A percentile compares a stretch with the other conserved stretches of the same genome.
phyloP scores from a whole-genome alignment of 164 flowering plant species.

The Nymphaea thermarum region DNA sequence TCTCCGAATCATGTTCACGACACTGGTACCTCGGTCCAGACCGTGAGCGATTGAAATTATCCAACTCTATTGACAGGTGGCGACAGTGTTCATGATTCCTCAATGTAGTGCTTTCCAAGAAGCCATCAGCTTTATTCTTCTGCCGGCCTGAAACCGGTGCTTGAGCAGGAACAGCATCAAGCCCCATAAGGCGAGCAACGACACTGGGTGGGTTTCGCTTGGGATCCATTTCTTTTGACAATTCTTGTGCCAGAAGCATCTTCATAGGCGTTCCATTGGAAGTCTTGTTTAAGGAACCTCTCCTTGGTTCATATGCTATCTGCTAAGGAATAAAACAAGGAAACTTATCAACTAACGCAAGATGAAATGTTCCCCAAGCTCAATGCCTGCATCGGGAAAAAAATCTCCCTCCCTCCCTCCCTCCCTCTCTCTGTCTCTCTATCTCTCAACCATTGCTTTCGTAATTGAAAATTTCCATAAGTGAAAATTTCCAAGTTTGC shows the following conservation, averaged over 20 bases:
- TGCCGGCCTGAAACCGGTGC: conserved; percentile 21
- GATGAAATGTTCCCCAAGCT: not conserved
- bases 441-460: no score
- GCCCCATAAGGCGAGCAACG: conserved; percentile 98
- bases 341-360: not conserved
- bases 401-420: no score
- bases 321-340: conserved; percentile 12
- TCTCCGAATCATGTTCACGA: conserved; percentile 22
- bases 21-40: conserved; percentile 20
- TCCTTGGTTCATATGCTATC: conserved; percentile 42
- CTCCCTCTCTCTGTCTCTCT: no score
- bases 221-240: conserved; percentile 64
- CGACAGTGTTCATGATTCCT: not conserved
- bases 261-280: conserved; percentile 79
- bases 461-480: no score
- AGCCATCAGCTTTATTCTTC: conserved; percentile 28
- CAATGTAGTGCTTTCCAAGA: conserved; percentile 9
- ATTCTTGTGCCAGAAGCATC: conserved; percentile 83
- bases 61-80: not conserved
- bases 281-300: conserved; percentile 33
- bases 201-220: conserved; percentile 59
- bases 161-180: conserved; percentile 62
- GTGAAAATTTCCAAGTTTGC: no score
- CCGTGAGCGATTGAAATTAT: not conserved
- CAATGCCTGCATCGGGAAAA: no score